A percentile compares a stretch with the other conserved stretches of the same genome.
phyloP scores from a whole-genome alignment of 768 basidiomycete species.

The Tulasnella sp. region DNA sequence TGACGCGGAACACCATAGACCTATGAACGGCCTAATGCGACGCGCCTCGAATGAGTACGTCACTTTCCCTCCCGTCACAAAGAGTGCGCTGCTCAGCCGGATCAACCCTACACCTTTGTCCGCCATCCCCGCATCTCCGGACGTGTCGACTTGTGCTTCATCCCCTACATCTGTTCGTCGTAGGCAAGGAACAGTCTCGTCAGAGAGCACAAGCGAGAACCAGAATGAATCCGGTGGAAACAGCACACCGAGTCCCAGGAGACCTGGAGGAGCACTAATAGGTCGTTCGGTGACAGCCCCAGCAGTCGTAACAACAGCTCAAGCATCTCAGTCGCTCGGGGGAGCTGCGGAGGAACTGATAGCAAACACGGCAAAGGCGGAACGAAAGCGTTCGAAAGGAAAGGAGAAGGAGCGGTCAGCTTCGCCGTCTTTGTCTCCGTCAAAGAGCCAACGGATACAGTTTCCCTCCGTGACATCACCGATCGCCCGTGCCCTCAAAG shows the following conservation, averaged over 20 bases:
- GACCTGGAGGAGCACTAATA: background rate
- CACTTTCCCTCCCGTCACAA: conserved; percentile 25
- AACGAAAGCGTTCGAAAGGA: background rate
- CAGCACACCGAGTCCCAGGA: conserved; percentile 17
- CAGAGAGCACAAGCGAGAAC: conserved; percentile 4
- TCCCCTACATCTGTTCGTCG: background rate
- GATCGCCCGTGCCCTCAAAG: background rate
- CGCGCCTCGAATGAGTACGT: conserved; percentile 19
- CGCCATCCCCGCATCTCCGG: conserved; percentile 26
- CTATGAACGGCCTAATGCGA: conserved; percentile 12
- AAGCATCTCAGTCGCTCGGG: conserved; percentile 5
- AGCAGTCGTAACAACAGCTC: background rate
- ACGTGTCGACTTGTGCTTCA: background rate
- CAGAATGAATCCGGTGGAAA: background rate
- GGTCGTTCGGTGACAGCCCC: background rate
- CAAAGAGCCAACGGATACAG: background rate
- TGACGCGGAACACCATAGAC: conserved; percentile 5
- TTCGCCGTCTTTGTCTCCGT: background rate
- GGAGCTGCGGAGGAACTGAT: conserved; percentile 19
- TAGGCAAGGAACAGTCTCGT: background rate
- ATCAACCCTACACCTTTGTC: conserved; percentile 17
- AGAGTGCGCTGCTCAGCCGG: conserved; percentile 16
- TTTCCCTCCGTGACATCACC: conserved; percentile 14
- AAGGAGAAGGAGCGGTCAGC: background rate
- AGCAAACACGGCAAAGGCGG: background rate